Base-by-base conservation (phyloP, 352 stramenopile genomes). In the Phytopythium cucurbitacearum region DNA sequence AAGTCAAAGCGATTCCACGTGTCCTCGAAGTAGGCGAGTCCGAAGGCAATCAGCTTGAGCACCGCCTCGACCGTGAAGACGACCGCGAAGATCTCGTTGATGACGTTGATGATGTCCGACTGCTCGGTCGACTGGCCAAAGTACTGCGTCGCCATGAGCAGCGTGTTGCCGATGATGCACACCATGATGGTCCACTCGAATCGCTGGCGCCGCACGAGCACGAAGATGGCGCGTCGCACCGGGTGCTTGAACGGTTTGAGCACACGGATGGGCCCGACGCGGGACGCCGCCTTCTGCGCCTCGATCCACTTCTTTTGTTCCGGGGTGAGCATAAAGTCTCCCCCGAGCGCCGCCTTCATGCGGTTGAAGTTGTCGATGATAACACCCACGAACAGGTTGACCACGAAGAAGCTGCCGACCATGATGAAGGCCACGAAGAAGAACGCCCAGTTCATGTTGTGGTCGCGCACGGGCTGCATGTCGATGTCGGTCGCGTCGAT, bases 351-450 rank as follows among this genome's bases (percentile, higher is more conserved):
- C 2, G 63, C 71, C 40, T 95, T 97, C 87, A 95, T 95, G 34
- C 83, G 73, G 45, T 96, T 96, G 56, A 98, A 98, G 51, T 97
- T 97, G 53, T 98, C 91, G 45, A 97, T 96, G 56, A 98, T 96
- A 7, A 98, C 87, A 7, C 92, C 92, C 0, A 97, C 83, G 53
- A 98, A 98, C 0, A 98, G 68, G 39, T 98, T 97, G 32, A 98
- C 86, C 4, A 97, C 85, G 50, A 98, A 97, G 56, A 97, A 98
- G 48, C 87, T 87, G 12, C 92, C 86, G 16, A 98, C 64, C 53
- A 98, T 73, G 37, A 98, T 95, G 67, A 97, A 98, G 0, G 76
- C 40, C 10, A 97, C 68, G 55, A 96, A 97, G 57, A 97, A 97
- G 4, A 81, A 73, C 1, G 80, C 67, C 84, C 87, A 96, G 6